Base-by-base conservation (phyloP, 2,329 filamentous ascomycete genomes). In the Stromatinia cepivora region DNA sequence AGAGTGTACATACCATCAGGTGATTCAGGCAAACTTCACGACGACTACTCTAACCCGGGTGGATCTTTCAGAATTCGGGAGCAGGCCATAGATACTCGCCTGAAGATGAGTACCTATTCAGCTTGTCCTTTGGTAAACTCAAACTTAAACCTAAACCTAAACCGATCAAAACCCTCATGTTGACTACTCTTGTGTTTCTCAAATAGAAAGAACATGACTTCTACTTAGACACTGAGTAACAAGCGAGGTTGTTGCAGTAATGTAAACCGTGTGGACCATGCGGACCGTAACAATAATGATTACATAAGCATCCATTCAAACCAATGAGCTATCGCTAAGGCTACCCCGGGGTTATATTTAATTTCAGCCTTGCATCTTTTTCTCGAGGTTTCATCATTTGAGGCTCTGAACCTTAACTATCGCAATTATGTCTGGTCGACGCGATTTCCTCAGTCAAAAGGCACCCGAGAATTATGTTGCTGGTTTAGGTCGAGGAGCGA, bases 401-500 rank as follows among this genome's bases (percentile, higher is more conserved):
- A 63, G 46, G 61, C 61, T 63, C 17, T 39, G 46, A 52, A 52
- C 22, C 46, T 52, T 52, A 13, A 63, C 2, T 6, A 1, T 28
- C 15, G 61, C 31, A 52, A 52, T 20, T 25, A 79, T 79, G 78
- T 76, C 78, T 68, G 75, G 77, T 76, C 90, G 93, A 83, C 86
- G 87, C 78, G 93, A 97, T 81, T 98, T 98, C 78, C 82, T 98
- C 71, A 94, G 87, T 81, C 93, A 97, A 81, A 90, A 91, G 72
- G 91, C 91, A 68, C 91, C 91, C 17, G 91, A 93, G 76, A 94
- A 94, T 80, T 94, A 94, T 78, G 94, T 99, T 73, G 95, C 95
- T 73, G 95, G 95, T 87, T 89, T 99, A 72, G 95, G 95, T 81
- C 92, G 96, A 85, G 95, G 95, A 82, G 96, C 96, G 31, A 99